Evolutionary conservation across 2,329 filamentous ascomycete species (phyloP), one percentile per base, ranked within the genome.

Genomic region (Aspergillus bombycis): DNA sequence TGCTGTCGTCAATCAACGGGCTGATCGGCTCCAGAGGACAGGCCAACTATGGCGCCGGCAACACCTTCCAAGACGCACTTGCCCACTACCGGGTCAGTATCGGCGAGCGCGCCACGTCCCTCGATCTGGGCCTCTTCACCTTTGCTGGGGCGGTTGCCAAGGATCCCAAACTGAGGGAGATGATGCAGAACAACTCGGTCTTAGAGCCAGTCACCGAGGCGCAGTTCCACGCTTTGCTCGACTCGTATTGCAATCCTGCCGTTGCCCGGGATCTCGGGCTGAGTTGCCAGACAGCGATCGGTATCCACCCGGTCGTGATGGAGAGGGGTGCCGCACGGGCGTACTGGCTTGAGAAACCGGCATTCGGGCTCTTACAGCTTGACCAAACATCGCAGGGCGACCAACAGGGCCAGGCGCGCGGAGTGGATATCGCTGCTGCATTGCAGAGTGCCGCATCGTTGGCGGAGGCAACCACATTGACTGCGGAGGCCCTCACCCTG

Each of bases 21-120:
- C 67, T 84, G 23, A 67, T 80, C 3, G 82, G 82, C 4, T 79
- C 80, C 41, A 62, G 76, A 3, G 77, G 78, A 7, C 72, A 84
- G 56, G 75, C 81, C 7, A 81, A 78, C 62, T 80, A 80, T 62
- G 71, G 72, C 1, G 75, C 77, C 10, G 77, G 69, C n/a, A 74
- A 74, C 59, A 71, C 75, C 1, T 80, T 73, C 66, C 70, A 78
- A 56, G 75, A 77, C 45, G 71, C 71, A 4, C 63, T 78, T 12
- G 75, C 74, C 0, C 66, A 61, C 30, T 65, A 74, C 26, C 74
- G 75, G 7, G 34, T 63, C 12, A 45, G 46, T 14, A 30, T 57
- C 14, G 65, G 65, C n/a, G 65, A 67, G 55, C 53, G 58, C 7
- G 65, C 65, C 1, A 57, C 60, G 8, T 60, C 65, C 1, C 26